A percentile compares a stretch with the other conserved stretches of the same genome.
phyloP scores from a whole-genome alignment of 768 basidiomycete species.

The Calocybe cyanea region DNA sequence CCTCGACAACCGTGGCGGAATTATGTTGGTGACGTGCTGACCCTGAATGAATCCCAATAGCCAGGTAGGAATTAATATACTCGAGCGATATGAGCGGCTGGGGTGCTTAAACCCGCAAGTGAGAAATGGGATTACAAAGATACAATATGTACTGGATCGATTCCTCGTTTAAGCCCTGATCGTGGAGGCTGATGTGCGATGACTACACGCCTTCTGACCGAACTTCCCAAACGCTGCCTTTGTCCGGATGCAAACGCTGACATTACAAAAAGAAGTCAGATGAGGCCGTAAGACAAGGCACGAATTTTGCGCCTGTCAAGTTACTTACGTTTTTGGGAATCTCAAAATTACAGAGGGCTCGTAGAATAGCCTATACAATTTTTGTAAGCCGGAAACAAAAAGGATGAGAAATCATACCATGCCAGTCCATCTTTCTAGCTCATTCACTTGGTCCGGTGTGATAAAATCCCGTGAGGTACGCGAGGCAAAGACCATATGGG shows the following conservation, averaged over 20 bases:
- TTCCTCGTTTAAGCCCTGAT: too few relatives aligned
- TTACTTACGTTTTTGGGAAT: slow-evolving; percentile 49
- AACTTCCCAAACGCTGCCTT: slow-evolving; percentile 56
- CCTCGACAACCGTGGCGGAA: slow-evolving; percentile 32
- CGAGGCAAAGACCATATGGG: slow-evolving; percentile 81
- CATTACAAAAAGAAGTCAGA: not conserved
- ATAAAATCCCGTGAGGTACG: slow-evolving; percentile 72
- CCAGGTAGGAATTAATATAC: too few relatives aligned
- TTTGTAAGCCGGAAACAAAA: slow-evolving; percentile 5
- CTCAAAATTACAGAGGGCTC: slow-evolving; percentile 46
- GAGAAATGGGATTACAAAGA: too few relatives aligned
- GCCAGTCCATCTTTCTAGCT: slow-evolving; percentile 60
- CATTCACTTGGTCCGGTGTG: slow-evolving; percentile 57
- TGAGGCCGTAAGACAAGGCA: not conserved
- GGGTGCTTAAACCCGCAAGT: too few relatives aligned
- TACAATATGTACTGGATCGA: too few relatives aligned
- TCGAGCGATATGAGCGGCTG: too few relatives aligned
- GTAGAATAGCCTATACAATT: slow-evolving; percentile 43
- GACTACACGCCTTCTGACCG: slow-evolving; percentile 11
- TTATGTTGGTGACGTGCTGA: slow-evolving; percentile 33
- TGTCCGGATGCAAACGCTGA: slow-evolving; percentile 50
- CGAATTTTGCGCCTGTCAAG: slow-evolving; percentile 4
- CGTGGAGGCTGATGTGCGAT: slow-evolving; percentile 8
- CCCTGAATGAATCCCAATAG: too few relatives aligned
- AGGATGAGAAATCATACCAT: slow-evolving; percentile 28